Conservation (phyloP, 2,329 filamentous ascomycete genomes). For the Talaromyces albobiverticillius region DNA sequence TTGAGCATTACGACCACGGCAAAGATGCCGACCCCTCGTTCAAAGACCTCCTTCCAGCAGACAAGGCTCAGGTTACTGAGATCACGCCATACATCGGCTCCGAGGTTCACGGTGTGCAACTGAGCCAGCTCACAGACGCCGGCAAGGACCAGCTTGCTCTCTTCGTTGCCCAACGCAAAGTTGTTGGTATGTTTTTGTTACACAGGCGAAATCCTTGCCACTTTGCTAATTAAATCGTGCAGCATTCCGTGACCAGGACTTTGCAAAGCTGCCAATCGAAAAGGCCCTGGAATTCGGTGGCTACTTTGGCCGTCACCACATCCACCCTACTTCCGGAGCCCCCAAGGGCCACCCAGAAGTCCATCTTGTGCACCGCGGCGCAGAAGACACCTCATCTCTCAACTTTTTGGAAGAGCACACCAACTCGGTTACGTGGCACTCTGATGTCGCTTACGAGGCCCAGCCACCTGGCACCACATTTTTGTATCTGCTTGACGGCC, state of each 20-base stretch:
- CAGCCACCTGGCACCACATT: constrained; percentile 91
- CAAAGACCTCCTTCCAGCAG: constrained; percentile 61
- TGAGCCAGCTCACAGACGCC: constrained; percentile 64
- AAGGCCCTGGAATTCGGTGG: constrained; percentile 67
- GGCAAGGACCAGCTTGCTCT: constrained; percentile 73
- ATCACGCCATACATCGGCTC: constrained; percentile 72
- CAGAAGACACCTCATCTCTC: constrained; percentile 58
- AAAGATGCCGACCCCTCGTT: constrained; percentile 69
- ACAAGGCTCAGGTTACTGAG: constrained; percentile 49
- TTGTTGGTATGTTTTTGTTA: constrained; percentile 54
- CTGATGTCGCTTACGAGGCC: constrained; percentile 80
- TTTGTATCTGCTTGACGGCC: constrained; percentile 80
- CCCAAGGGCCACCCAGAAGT: constrained; percentile 71
- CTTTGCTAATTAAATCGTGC: background rate
- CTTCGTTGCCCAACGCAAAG: constrained; percentile 54
- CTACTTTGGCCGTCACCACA: constrained; percentile 79
- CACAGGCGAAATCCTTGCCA: background rate
- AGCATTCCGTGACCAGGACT: constrained; percentile 73
- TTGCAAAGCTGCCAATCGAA: constrained; percentile 66
- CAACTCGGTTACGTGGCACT: constrained; percentile 84
- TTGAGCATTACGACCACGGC: constrained; percentile 72
- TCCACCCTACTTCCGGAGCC: constrained; percentile 74
- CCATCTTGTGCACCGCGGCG: constrained; percentile 74
- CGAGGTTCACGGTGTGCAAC: constrained; percentile 68
- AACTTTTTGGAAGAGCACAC: constrained; percentile 66